phyloP scores from a whole-genome alignment of 148 eudicot genomes.

The Simmondsia chinensis region DNA sequence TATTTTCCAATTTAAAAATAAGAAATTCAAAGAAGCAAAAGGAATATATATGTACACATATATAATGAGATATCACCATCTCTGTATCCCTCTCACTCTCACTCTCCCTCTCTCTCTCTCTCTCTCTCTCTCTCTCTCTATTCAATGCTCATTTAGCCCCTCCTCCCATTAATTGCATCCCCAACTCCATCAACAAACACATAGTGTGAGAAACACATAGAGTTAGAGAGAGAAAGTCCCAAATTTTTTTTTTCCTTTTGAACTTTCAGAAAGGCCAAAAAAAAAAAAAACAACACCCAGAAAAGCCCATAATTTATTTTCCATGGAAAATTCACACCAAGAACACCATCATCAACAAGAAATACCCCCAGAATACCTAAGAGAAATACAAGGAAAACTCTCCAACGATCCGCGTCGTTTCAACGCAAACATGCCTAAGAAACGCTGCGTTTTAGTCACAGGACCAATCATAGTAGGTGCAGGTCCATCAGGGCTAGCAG shows the following conservation, averaged over 20 bases:
- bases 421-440: not conserved
- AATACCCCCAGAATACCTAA: constrained; percentile 3
- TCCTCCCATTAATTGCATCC: too few relatives aligned
- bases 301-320: not conserved
- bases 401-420: constrained; percentile 21
- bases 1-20: too few relatives aligned
- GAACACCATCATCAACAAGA: not conserved
- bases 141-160: constrained; percentile 7
- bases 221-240: constrained; percentile 2
- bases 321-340: not conserved
- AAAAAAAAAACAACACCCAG: constrained; percentile 3
- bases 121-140: constrained; percentile 9
- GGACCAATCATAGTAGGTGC: constrained; percentile 68
- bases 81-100: constrained; percentile 8
- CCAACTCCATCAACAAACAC: not conserved
- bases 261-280: too few relatives aligned
- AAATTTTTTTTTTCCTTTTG: not conserved
- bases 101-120: constrained; percentile 10
- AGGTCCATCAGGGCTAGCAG: constrained; percentile 67
- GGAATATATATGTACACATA: constrained; percentile 14
- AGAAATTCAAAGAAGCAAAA: constrained; percentile 21
- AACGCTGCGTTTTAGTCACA: constrained; percentile 21
- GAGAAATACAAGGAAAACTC: constrained; percentile 47
- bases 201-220: not conserved
- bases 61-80: constrained; percentile 25